Percentiles rank a stretch among this genome's conserved stretches.
Conservation (phyloP, 2,329 filamentous ascomycete genomes). For the Alternaria atra region DNA sequence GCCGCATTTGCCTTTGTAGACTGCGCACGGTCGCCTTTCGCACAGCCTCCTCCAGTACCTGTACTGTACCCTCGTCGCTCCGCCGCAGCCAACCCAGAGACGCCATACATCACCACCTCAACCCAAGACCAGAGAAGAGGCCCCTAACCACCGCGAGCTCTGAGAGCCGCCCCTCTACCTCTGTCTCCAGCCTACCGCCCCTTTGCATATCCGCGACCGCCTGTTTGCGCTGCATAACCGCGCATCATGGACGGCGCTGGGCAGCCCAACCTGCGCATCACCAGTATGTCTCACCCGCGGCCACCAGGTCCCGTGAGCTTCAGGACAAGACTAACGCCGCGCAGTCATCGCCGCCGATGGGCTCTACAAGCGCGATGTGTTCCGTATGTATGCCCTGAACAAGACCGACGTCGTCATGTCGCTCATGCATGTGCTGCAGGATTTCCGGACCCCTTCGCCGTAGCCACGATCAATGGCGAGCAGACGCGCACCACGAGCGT, state of each 20-base stretch:
- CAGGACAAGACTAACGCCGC: constrained; percentile 34
- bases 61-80: constrained; percentile 25
- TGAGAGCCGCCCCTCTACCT: constrained; percentile 38
- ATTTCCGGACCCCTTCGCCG: constrained; percentile 96
- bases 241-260: constrained; percentile 59
- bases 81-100: constrained; percentile 27
- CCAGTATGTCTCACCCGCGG: constrained; percentile 69
- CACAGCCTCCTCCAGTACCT: constrained; percentile 44
- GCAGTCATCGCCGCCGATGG: constrained; percentile 98
- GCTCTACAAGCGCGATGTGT: constrained; percentile 98
- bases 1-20: constrained; percentile 36
- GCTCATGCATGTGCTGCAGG: constrained; percentile 64
- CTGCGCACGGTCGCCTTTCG: constrained; percentile 32
- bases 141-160: constrained; percentile 35
- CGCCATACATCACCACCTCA: constrained; percentile 14
- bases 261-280: constrained; percentile 85
- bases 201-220: neutral
- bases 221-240: constrained; percentile 10
- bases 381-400: constrained; percentile 72
- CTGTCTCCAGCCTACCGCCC: neutral
- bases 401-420: constrained; percentile 10
- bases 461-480: constrained; percentile 95
- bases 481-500: constrained; percentile 98
- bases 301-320: constrained; percentile 6
- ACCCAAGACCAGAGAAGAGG: constrained; percentile 8